Conservation (phyloP, 192 early-diverging fungal genomes). For the Neocallimastix lanati region DNA sequence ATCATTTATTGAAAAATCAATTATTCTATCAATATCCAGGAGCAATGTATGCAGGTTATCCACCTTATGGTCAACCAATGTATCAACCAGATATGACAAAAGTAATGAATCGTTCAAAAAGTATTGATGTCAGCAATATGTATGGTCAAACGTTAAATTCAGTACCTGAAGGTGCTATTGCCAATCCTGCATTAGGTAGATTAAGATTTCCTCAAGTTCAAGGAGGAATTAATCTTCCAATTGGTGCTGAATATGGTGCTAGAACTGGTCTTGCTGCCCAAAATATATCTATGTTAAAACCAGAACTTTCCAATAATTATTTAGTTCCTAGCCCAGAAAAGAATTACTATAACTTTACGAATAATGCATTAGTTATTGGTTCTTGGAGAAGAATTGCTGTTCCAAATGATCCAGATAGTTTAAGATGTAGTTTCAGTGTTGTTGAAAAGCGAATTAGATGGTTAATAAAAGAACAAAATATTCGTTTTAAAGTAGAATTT, state of each 20-base stretch:
- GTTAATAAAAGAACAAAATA: slow-evolving; percentile 32
- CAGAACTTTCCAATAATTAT: no score
- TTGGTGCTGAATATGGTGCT: slow-evolving; percentile 12
- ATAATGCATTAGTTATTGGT: slow-evolving; percentile 35
- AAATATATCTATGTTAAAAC: slow-evolving; percentile 10
- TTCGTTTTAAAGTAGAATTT: slow-evolving; percentile 41
- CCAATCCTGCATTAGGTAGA: slow-evolving; percentile 10
- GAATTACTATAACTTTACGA: slow-evolving; percentile 14
- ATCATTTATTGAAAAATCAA: slow-evolving; percentile 4
- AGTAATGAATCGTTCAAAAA: slow-evolving; percentile 8
- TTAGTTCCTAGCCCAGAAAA: no score
- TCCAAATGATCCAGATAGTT: slow-evolving; percentile 22
- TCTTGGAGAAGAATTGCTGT: slow-evolving; percentile 35
- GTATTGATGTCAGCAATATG: neutral
- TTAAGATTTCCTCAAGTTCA: neutral
- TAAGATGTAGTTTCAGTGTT: slow-evolving; percentile 32
- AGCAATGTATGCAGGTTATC: slow-evolving; percentile 5
- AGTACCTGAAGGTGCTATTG: slow-evolving; percentile 7
- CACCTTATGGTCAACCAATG: slow-evolving; percentile 7
- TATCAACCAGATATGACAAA: slow-evolving; percentile 9
- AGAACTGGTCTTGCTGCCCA: slow-evolving; percentile 9
- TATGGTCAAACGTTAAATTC: neutral
- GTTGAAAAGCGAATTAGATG: slow-evolving; percentile 24
- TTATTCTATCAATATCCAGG: slow-evolving; percentile 8
- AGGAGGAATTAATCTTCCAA: slow-evolving; percentile 5